A percentile compares a stretch with the other conserved stretches of the same genome.
phyloP scores from a whole-genome alignment of 768 basidiomycete species.

The Glaciozyma antarctica region DNA sequence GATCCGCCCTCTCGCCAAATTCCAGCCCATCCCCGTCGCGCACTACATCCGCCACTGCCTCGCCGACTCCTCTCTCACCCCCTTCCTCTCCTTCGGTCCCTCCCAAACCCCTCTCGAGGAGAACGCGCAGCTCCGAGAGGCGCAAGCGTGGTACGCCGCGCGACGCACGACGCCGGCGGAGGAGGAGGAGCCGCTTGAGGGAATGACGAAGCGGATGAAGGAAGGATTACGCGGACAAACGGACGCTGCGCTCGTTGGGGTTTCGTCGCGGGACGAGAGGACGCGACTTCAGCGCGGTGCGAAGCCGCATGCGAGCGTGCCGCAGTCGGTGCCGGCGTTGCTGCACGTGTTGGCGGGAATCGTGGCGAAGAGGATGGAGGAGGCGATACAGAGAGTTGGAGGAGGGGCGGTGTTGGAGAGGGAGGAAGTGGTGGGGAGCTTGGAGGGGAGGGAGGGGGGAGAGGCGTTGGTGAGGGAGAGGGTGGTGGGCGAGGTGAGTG shows the following conservation, averaged over 20 bases:
- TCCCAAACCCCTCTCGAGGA: neutral
- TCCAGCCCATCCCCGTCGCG: slow-evolving; percentile 18
- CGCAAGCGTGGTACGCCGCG: slow-evolving; percentile 8
- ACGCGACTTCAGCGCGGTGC: neutral
- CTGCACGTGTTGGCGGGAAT: slow-evolving; percentile 13
- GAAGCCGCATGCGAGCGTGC: neutral
- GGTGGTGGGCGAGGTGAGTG: neutral
- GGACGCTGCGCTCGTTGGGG: neutral
- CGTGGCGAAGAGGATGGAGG: neutral
- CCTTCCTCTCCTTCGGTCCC: slow-evolving; percentile 13
- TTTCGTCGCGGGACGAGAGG: neutral
- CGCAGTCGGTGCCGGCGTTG: slow-evolving; percentile 5
- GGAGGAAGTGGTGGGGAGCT: neutral
- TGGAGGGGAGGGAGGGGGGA: too few relatives aligned
- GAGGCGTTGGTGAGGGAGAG: neutral
- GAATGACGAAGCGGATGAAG: neutral
- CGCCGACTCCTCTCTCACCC: neutral
- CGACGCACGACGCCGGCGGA: neutral
- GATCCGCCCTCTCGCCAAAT: slow-evolving; percentile 13
- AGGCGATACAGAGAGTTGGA: slow-evolving; percentile 1
- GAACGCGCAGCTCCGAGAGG: neutral
- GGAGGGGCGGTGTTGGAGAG: neutral
- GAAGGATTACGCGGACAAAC: slow-evolving; percentile 13
- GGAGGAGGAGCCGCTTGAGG: neutral
- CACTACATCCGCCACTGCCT: slow-evolving; percentile 16